Evolutionary conservation across 2,329 filamentous ascomycete genomes (phyloP).

Genomic region (Trichoderma sp.): DNA sequence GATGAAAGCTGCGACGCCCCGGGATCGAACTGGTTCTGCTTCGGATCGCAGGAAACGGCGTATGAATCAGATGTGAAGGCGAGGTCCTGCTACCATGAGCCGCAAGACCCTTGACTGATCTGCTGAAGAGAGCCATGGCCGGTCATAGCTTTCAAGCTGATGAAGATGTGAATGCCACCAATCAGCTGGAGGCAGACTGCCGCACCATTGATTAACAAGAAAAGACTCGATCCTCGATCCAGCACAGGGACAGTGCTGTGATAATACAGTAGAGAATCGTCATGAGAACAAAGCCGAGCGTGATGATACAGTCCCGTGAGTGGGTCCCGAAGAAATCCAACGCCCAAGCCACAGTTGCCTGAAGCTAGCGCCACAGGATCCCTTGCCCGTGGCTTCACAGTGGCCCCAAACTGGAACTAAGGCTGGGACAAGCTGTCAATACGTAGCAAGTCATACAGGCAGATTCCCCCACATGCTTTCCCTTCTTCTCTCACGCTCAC

Average conservation of each 20-base stretch:
- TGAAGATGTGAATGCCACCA: background rate
- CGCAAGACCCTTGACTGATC: conserved; percentile 6
- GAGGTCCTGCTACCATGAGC: background rate
- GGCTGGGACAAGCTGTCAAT: conserved; percentile 17
- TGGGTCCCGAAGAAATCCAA: background rate
- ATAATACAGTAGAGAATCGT: background rate
- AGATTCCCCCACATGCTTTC: conserved; percentile 19
- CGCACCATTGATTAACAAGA: too few relatives aligned
- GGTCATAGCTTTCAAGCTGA: conserved; percentile 13
- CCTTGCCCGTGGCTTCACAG: background rate
- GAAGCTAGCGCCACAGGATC: conserved; percentile 18
- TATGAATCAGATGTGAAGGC: background rate
- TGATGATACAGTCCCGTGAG: conserved; percentile 17
- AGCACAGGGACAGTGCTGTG: background rate
- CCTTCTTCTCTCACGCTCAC: background rate
- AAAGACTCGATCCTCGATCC: background rate
- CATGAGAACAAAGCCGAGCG: conserved; percentile 9
- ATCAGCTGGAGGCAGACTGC: background rate
- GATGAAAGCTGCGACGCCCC: conserved; percentile 32
- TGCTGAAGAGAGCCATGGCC: conserved; percentile 16
- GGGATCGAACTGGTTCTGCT: background rate
- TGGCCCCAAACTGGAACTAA: background rate
- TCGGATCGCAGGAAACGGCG: background rate
- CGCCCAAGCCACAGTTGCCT: background rate
- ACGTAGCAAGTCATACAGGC: conserved; percentile 17